Evolutionary conservation across 306 rosid species (phyloP), one percentile per base, ranked within the genome.

Genomic region (Echinosophora koreensis): DNA sequence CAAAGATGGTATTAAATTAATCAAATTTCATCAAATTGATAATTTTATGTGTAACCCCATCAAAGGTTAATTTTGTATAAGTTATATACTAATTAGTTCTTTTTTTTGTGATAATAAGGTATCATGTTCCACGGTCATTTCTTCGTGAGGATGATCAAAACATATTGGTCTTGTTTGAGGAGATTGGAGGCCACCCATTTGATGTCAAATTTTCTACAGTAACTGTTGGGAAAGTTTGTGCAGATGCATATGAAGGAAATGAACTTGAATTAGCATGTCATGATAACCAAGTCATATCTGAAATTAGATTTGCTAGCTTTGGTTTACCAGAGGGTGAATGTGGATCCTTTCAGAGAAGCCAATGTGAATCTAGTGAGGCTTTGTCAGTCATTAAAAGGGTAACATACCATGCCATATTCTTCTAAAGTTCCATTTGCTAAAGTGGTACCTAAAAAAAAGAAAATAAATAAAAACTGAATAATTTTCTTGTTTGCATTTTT

Each of bases 121-220:
- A 81, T 44, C 86, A 82, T 51, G 9, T 85, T 2, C 88, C 86
- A 0, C 71, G 84, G 3, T 74, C 77, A 13, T 85, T 85, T 49
- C 75, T 85, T 12, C 5, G n/a, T 1, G 52, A 11, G 0, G 76
- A 37, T 27, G 71, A 35, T 1, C 35, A 35, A 1, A 85, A 85
- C 65, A 42, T 18, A 5, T 18, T 82, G 35, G 68, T 85, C 0
- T 8, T 85, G 66, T 78, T 85, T 6, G 88, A 85, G 68, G 88
- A 82, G 63, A 15, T 77, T 4, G 87, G 89, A 69, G 89, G 87
- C 0, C 28, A 16, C 2, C 87, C 91, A 0, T 59, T 16, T 49
- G 32, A 66, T 2, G 75, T 83, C 8, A 69, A 71, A 34, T 51
- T 88, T 49, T 56, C 75, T 2, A 88, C 87, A 0, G 68, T 79